phyloP scores from a whole-genome alignment of 208 protist species.

The Eutreptiella sp. region DNA sequence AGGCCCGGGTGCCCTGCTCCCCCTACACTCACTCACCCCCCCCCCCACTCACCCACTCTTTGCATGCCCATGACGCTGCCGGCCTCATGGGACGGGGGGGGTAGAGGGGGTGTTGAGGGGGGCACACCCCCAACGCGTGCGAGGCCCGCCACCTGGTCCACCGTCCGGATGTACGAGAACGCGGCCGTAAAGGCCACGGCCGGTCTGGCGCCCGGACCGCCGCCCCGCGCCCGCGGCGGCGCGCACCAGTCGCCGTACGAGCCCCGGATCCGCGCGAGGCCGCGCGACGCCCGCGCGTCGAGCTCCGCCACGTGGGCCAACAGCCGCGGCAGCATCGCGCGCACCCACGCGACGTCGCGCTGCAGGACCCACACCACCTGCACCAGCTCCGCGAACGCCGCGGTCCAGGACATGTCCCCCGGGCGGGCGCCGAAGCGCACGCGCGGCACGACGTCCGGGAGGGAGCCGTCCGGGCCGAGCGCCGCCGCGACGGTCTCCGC shows the following conservation, averaged over 20 bases:
- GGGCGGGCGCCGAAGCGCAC: conserved; percentile 27
- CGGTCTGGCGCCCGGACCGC: neutral
- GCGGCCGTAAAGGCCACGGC: conserved; percentile 8
- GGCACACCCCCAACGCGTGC: no score
- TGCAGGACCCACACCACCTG: conserved; percentile 14
- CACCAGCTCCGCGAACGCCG: conserved; percentile 20
- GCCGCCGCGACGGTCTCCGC: neutral
- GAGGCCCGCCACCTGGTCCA: no score
- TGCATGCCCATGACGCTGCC: neutral
- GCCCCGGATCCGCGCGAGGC: no score
- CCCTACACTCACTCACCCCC: no score
- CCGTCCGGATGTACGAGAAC: neutral
- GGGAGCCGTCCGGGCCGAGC: neutral
- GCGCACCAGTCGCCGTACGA: no score
- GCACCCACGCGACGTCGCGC: conserved; percentile 12
- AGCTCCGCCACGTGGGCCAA: conserved; percentile 1
- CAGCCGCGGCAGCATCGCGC: neutral
- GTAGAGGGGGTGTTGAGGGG: no score
- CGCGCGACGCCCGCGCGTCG: neutral
- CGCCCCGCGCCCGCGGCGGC: no score
- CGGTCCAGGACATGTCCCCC: conserved; percentile 36
- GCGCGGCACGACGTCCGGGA: conserved; percentile 37
- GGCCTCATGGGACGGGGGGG: neutral
- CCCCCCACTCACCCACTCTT: neutral
- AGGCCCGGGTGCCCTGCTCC: neutral